Percentiles rank a stretch among this genome's conserved stretches.
These are phyloP conservation scores for Sanghuangporus baumii DNA, from an alignment of 1,284 basidiomycete genomes.

Conservation along the genomic window DNA sequence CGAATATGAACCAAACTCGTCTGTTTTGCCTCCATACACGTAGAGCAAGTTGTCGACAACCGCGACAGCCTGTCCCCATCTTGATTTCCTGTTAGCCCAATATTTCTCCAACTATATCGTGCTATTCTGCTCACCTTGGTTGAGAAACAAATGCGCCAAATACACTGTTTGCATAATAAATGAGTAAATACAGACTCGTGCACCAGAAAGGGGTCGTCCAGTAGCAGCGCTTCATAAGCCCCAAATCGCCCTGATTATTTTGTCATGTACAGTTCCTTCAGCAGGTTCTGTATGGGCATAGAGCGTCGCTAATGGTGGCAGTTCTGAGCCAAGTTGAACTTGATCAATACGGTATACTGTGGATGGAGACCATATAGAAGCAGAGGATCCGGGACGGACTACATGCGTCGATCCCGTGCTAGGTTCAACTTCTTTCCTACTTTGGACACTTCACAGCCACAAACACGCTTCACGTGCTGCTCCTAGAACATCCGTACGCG, in stretches of 20 bases:
- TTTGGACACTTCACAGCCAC: not conserved
- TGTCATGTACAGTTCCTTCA: not conserved
- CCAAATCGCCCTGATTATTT: not conserved
- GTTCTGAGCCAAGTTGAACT: not conserved
- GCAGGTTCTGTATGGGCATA: not conserved
- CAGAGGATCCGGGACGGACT: too few relatives aligned
- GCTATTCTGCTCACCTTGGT: slow-evolving; percentile 4
- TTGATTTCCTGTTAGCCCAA: slow-evolving; percentile 25
- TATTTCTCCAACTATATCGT: not conserved
- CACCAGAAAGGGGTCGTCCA: not conserved
- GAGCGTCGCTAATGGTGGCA: not conserved
- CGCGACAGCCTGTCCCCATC: slow-evolving; percentile 77
- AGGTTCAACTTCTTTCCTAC: not conserved
- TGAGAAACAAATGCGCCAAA: slow-evolving; percentile 5
- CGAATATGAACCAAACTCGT: slow-evolving; percentile 58
- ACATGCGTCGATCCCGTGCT: not conserved
- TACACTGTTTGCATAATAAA: not conserved
- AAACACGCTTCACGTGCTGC: not conserved
- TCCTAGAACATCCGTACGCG: not conserved
- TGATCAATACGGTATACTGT: not conserved
- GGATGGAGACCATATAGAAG: not conserved
- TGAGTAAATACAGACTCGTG: not conserved
- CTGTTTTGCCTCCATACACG: slow-evolving; percentile 76
- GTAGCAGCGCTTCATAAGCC: not conserved
- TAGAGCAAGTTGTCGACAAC: slow-evolving; percentile 58